Evolutionary conservation across 2,329 filamentous ascomycete genomes (phyloP).

Genomic region (Ceratocystis lukuohia): DNA sequence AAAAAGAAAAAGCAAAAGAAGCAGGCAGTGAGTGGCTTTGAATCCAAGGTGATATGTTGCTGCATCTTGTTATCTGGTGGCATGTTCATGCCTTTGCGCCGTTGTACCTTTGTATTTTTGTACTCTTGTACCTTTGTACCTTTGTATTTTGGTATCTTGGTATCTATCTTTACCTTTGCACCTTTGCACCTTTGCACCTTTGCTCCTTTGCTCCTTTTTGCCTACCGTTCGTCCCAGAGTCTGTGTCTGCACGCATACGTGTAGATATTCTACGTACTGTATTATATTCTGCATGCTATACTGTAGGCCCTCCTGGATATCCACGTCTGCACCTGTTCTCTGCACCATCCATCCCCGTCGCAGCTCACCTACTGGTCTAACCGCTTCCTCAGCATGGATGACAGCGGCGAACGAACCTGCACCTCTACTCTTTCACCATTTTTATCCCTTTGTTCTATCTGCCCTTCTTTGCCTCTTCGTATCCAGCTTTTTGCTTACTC

Average conservation of each 20-base stretch:
- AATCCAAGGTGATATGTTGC: too few species aligned
- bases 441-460: not conserved
- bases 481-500: too few species aligned
- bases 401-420: slow-evolving; percentile 1
- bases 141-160: not conserved
- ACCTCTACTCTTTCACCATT: not conserved
- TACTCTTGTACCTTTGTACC: not conserved
- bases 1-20: too few species aligned
- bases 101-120: not conserved
- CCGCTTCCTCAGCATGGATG: slow-evolving; percentile 5
- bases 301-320: not conserved
- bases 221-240: not conserved
- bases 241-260: not conserved
- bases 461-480: too few species aligned
- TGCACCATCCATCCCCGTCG: not conserved
- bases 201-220: not conserved
- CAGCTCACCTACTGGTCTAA: not conserved
- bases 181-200: not conserved
- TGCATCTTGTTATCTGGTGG: not conserved
- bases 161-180: not conserved
- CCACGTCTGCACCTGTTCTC: not conserved
- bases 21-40: too few species aligned
- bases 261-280: not conserved
- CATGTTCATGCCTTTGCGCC: not conserved
- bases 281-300: not conserved